Conservation (phyloP, 257 asterid genomes). For the Ilex asprella region DNA sequence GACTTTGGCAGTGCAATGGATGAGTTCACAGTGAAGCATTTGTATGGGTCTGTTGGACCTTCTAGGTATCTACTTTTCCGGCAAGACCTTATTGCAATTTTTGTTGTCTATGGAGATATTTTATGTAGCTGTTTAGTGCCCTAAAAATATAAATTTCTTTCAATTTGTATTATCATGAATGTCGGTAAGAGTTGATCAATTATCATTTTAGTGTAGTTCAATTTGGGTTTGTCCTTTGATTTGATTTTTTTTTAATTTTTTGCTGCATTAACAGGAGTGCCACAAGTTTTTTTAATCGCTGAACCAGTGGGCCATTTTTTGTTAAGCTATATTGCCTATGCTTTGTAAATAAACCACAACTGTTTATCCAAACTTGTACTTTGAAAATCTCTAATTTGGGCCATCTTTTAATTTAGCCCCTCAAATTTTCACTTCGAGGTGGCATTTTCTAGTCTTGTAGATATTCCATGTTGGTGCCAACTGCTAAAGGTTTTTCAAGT, state of each 20-base stretch:
- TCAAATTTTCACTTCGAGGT: not conserved
- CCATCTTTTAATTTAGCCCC: no score
- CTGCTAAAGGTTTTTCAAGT: not conserved
- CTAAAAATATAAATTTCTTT: no score
- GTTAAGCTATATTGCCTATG: no score
- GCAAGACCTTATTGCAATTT: conserved; percentile 4
- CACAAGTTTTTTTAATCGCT: not conserved
- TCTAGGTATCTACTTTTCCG: conserved; percentile 61
- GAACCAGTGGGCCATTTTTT: no score
- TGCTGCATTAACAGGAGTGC: not conserved
- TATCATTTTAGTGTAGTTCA: not conserved
- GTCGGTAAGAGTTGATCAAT: no score
- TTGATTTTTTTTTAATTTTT: not conserved
- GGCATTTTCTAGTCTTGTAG: not conserved
- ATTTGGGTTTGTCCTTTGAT: not conserved
- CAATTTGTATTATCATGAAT: no score
- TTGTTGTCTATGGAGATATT: not conserved
- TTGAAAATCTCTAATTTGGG: no score
- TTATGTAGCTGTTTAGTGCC: no score
- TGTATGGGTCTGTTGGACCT: conserved; percentile 88
- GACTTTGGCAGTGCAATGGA: conserved; percentile 96
- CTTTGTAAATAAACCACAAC: no score
- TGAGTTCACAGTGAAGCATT: conserved; percentile 80
- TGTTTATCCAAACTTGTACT: no score
- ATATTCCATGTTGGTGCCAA: not conserved